phyloP scores from a whole-genome alignment of 495 filamentous ascomycete genomes.

The Neurospora sp. region DNA sequence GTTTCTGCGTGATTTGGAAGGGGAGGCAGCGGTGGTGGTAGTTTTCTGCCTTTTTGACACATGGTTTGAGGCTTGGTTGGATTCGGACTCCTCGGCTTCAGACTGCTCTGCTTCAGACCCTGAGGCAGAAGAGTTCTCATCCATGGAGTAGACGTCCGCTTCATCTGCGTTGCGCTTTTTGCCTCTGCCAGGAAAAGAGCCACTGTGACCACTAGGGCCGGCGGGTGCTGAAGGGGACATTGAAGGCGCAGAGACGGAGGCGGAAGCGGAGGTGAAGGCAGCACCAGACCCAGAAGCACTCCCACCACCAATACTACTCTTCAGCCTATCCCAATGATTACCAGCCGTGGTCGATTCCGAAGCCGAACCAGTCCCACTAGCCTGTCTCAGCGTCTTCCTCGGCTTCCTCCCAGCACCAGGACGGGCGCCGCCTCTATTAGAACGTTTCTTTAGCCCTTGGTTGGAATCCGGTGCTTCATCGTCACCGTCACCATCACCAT shows the following conservation, averaged over 20 bases:
- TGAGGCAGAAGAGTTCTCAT: not conserved
- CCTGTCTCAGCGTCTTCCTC: not conserved
- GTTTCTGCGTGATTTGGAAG: not conserved
- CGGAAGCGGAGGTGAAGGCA: no score
- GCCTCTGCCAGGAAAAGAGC: not conserved
- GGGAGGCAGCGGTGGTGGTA: not conserved
- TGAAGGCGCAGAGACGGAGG: not conserved
- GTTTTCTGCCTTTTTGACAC: not conserved
- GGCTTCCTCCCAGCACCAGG: conserved; percentile 25
- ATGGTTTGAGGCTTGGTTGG: not conserved
- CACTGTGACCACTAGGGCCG: not conserved
- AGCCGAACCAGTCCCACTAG: not conserved
- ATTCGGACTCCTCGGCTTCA: conserved; percentile 1
- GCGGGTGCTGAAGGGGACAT: not conserved
- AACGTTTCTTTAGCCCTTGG: conserved; percentile 12
- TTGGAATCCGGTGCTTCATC: not conserved
- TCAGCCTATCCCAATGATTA: not conserved
- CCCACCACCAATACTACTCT: not conserved
- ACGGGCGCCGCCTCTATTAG: conserved; percentile 23
- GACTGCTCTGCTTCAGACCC: not conserved
- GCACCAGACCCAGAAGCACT: not conserved
- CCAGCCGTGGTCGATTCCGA: conserved; percentile 6
- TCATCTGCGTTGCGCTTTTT: conserved; percentile 10
- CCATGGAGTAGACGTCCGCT: not conserved
- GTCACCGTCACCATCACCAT: not conserved